Percentiles rank a stretch among this genome's conserved stretches.
phyloP scores from a whole-genome alignment of 306 rosid species.

The Styphnolobium japonicum region DNA sequence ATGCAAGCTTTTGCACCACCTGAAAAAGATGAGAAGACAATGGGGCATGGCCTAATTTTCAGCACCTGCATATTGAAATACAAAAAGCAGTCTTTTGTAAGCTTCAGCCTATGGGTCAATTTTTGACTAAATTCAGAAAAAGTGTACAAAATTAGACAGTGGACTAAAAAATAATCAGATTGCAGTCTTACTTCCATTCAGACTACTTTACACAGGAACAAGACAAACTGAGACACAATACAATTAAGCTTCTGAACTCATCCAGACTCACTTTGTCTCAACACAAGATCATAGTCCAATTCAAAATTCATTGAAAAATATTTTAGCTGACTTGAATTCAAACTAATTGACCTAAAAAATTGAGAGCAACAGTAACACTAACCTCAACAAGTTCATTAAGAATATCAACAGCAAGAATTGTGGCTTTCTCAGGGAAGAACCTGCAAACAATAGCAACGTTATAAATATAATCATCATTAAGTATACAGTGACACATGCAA shows the following conservation, averaged over 20 bases:
- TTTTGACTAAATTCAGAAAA: no score
- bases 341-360: not conserved
- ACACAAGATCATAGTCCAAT: no score
- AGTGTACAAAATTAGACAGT: no score
- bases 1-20: slow-evolving; percentile 93
- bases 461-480: slow-evolving; percentile 11
- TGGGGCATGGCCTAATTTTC: slow-evolving; percentile 71
- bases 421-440: slow-evolving; percentile 90
- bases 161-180: no score
- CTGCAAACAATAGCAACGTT: slow-evolving; percentile 42
- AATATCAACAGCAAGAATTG: slow-evolving; percentile 60
- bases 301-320: not conserved
- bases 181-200: slow-evolving; percentile 1
- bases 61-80: slow-evolving; percentile 55
- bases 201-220: not conserved
- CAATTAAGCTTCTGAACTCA: slow-evolving; percentile 5
- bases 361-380: slow-evolving; percentile 15
- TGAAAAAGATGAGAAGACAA: slow-evolving; percentile 85
- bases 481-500: not conserved
- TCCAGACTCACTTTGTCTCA: not conserved
- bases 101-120: not conserved
- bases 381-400: slow-evolving; percentile 83
- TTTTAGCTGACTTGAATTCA: not conserved
- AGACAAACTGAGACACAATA: not conserved
- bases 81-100: slow-evolving; percentile 10